Percentiles rank a stretch among this genome's conserved stretches.
Conservation (phyloP, 192 early-diverging fungal genomes). For the Hyaloraphidium curvatum region DNA sequence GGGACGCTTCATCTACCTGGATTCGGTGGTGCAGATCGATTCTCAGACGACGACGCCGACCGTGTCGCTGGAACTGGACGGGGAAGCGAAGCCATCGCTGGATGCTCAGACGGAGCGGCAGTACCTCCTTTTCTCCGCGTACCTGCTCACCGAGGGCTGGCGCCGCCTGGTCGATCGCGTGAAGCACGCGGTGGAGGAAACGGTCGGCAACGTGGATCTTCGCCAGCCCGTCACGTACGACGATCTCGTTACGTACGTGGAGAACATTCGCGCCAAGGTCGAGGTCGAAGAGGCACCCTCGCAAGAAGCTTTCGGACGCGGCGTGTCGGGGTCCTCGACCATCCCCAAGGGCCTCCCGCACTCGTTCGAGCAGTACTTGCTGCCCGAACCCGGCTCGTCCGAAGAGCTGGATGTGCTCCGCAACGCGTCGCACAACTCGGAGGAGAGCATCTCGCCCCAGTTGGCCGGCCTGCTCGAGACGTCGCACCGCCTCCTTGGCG, state of each 20-base stretch:
- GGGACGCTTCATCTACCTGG: slow-evolving; percentile 69
- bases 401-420: not conserved
- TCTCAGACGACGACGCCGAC: not conserved
- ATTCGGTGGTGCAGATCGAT: slow-evolving; percentile 9
- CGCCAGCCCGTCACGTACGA: not conserved
- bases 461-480: too few species aligned
- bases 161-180: slow-evolving; percentile 45
- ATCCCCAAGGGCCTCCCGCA: not conserved
- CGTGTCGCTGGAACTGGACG: slow-evolving; percentile 21
- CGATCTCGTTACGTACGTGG: not conserved
- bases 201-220: not conserved
- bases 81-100: slow-evolving; percentile 4
- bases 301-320: not conserved
- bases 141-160: slow-evolving; percentile 78
- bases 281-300: not conserved
- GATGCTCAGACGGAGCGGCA: slow-evolving; percentile 40
- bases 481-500: too few species aligned
- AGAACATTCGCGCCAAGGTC: not conserved
- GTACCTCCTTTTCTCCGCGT: slow-evolving; percentile 83
- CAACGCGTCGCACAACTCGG: too few species aligned
- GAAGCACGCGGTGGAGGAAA: slow-evolving; percentile 37
- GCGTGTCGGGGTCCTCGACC: not conserved
- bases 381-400: not conserved
- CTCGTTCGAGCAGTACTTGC: not conserved
- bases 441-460: too few species aligned